Evolutionary conservation across 768 basidiomycete species (phyloP).

Genomic region (Serendipita vermifera): DNA sequence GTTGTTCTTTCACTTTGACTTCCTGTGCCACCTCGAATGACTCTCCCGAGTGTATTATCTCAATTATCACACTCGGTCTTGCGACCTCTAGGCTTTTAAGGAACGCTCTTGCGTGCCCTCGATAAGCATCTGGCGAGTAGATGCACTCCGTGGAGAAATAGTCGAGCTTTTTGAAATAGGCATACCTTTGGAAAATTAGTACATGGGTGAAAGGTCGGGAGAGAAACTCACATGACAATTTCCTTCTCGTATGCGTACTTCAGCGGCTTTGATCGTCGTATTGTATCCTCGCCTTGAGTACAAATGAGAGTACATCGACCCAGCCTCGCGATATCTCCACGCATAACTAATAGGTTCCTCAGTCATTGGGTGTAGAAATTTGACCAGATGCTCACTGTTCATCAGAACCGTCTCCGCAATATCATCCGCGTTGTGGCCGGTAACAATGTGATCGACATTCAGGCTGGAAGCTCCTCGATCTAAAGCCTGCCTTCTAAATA

Average conservation of each 20-base stretch:
- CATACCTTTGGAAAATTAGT: conserved; percentile 51
- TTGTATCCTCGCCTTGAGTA: conserved; percentile 92
- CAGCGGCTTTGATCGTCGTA: conserved; percentile 97
- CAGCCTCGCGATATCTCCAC: conserved; percentile 90
- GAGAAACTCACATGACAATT: conserved; percentile 77
- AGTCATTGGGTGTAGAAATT: conserved; percentile 4
- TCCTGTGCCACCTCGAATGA: conserved; percentile 77
- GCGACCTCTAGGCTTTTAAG: conserved; percentile 93
- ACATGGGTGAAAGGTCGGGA: conserved; percentile 11
- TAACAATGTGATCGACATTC: conserved; percentile 92
- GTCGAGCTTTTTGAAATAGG: conserved; percentile 97
- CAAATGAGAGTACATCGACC: conserved; percentile 90
- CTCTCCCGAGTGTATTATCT: conserved; percentile 94
- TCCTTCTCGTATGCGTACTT: conserved; percentile 99
- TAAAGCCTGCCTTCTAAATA: conserved; percentile 90
- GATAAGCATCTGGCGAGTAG: conserved; percentile 96
- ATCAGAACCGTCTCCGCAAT: conserved; percentile 97
- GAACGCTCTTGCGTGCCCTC: conserved; percentile 88
- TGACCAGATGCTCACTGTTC: conserved; percentile 62
- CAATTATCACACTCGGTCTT: conserved; percentile 88
- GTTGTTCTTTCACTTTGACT: conserved; percentile 77
- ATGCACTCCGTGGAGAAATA: conserved; percentile 99
- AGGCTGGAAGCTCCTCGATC: conserved; percentile 86
- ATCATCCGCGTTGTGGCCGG: conserved; percentile 98
- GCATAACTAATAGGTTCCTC: conserved; percentile 73